These are phyloP conservation scores for Fomitopsis serialis DNA, from an alignment of 768 basidiomycete species.

Conservation along the genomic window DNA sequence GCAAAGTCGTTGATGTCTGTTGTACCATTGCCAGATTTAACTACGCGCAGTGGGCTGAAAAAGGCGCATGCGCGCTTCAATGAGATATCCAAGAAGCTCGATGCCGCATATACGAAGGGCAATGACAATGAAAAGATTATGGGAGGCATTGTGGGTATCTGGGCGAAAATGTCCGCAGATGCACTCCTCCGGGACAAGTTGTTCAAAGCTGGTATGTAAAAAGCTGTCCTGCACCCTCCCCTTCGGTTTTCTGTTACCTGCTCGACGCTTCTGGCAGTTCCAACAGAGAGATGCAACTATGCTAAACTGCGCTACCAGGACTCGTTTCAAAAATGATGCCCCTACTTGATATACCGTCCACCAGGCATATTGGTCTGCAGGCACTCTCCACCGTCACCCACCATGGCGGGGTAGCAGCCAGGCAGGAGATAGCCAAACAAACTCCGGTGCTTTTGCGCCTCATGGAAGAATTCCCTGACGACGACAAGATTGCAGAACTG, in stretches of 20 bases:
- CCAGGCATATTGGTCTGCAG: constrained; percentile 47
- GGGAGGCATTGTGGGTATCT: constrained; percentile 13
- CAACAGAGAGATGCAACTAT: background rate
- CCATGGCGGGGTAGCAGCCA: constrained; percentile 46
- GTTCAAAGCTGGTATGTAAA: constrained; percentile 8
- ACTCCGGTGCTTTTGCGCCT: constrained; percentile 35
- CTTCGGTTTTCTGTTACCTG: background rate
- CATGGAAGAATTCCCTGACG: constrained; percentile 42
- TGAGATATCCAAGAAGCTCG: constrained; percentile 41
- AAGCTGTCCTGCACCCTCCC: background rate
- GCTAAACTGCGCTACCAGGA: constrained; percentile 31
- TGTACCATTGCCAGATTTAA: constrained; percentile 36
- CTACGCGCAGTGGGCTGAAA: constrained; percentile 50
- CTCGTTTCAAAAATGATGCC: constrained; percentile 54
- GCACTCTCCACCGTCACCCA: constrained; percentile 53
- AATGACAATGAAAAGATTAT: constrained; percentile 36
- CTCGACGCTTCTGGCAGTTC: background rate
- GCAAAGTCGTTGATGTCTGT: background rate
- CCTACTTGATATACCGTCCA: constrained; percentile 41
- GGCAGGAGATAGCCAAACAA: constrained; percentile 43
- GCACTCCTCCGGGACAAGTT: constrained; percentile 12
- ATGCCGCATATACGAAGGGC: constrained; percentile 39
- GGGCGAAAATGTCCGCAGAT: constrained; percentile 14
- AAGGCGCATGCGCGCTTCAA: constrained; percentile 54
- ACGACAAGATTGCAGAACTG: constrained; percentile 41